Evolutionary conservation across 1,284 basidiomycete species (phyloP).

Genomic region (Laetiporus sulphureus): DNA sequence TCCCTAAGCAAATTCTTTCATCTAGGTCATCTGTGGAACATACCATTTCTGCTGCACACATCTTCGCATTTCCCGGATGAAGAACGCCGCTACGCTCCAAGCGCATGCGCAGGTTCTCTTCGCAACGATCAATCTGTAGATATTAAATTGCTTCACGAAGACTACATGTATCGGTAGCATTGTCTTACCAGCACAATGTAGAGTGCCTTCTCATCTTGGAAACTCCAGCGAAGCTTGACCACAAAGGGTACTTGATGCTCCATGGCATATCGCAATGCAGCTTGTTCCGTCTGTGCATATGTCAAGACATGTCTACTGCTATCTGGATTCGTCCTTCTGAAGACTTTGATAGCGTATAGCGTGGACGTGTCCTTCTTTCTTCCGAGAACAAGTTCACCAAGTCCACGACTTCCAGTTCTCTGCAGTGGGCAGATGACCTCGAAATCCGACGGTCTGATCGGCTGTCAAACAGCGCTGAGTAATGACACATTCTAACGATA

Average conservation of each 20-base stretch:
- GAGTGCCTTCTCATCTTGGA: slow-evolving; percentile 57
- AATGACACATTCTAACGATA: background rate
- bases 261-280: slow-evolving; percentile 50
- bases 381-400: slow-evolving; percentile 12
- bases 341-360: slow-evolving; percentile 56
- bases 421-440: slow-evolving; percentile 14
- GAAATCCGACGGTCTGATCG: slow-evolving; percentile 16
- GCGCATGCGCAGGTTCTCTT: slow-evolving; percentile 11
- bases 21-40: no score
- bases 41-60: slow-evolving; percentile 22
- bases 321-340: slow-evolving; percentile 50
- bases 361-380: slow-evolving; percentile 19
- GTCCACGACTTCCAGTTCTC: background rate
- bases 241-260: slow-evolving; percentile 53
- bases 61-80: slow-evolving; percentile 9
- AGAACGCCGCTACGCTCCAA: slow-evolving; percentile 15
- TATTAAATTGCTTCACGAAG: slow-evolving; percentile 14
- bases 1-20: no score
- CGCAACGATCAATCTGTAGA: slow-evolving; percentile 2
- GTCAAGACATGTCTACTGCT: no score
- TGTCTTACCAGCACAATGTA: slow-evolving; percentile 49
- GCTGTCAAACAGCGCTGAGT: slow-evolving; percentile 1
- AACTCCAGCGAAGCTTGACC: slow-evolving; percentile 54
- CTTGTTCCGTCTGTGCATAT: slow-evolving; percentile 44
- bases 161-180: no score